These are phyloP conservation scores for Torrubiellomyces zombiae DNA, from an alignment of 2,329 filamentous ascomycete species.

Conservation along the genomic window DNA sequence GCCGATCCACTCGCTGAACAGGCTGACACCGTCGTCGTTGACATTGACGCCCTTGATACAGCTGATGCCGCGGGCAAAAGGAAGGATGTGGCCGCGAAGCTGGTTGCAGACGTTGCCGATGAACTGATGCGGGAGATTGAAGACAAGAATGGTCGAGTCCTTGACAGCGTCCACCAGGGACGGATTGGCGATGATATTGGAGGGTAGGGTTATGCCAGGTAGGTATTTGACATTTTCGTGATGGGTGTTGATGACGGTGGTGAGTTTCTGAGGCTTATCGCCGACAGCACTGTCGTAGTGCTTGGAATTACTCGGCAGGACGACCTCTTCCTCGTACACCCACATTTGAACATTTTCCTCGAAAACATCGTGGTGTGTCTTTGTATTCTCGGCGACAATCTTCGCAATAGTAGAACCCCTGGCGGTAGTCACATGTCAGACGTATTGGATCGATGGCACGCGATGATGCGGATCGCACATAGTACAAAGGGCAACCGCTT, in stretches of 20 bases:
- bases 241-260: conserved; percentile 71
- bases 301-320: conserved; percentile 52
- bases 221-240: conserved; percentile 99
- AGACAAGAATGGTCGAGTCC: conserved; percentile 76
- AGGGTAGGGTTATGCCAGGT: conserved; percentile 66
- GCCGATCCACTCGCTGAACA: conserved; percentile 93
- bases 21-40: conserved; percentile 63
- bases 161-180: conserved; percentile 65
- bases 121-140: conserved; percentile 95
- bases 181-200: conserved; percentile 72
- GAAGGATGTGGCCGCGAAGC: conserved; percentile 74
- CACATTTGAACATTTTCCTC: conserved; percentile 92
- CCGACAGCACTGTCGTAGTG: conserved; percentile 51
- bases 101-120: conserved; percentile 74
- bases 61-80: conserved; percentile 82
- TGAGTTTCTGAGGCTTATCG: conserved; percentile 68
- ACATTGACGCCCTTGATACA: conserved; percentile 98
- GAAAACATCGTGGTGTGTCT: conserved; percentile 61
- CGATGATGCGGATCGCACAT: no score
- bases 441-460: no score
- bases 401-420: conserved; percentile 97
- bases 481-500: conserved; percentile 12
- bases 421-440: no score
- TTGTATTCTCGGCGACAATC: conserved; percentile 86
- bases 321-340: conserved; percentile 90